These are phyloP conservation scores for Pelargonium citronellum DNA, from an alignment of 441 rosid species.

Conservation along the genomic window DNA sequence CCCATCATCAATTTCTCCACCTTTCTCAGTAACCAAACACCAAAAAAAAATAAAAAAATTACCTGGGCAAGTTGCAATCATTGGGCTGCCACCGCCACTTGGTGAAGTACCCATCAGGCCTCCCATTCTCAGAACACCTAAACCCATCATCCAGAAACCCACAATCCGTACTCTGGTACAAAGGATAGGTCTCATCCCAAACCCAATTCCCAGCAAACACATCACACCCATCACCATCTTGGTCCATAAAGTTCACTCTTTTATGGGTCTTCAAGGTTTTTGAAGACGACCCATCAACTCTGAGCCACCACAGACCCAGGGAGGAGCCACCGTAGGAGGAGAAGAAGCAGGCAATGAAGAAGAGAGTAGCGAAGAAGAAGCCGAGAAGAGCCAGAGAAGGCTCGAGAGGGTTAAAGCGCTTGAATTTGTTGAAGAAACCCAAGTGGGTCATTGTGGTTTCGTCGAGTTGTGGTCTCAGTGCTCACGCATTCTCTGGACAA, in stretches of 20 bases:
- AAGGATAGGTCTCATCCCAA: constrained; percentile 90
- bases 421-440: constrained; percentile 49
- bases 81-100: constrained; percentile 98
- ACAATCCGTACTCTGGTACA: constrained; percentile 81
- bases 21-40: constrained; percentile 14
- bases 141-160: constrained; percentile 69
- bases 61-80: constrained; percentile 84
- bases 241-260: constrained; percentile 49
- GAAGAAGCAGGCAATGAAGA: constrained; percentile 56
- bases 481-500: constrained; percentile 23
- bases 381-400: constrained; percentile 63
- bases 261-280: constrained; percentile 15
- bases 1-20: not conserved
- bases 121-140: constrained; percentile 74
- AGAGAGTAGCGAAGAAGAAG: constrained; percentile 52
- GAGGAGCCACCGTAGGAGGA: constrained; percentile 58
- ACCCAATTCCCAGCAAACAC: constrained; percentile 87
- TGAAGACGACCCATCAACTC: constrained; percentile 33
- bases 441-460: constrained; percentile 31
- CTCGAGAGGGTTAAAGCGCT: constrained; percentile 59
- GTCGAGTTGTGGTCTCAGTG: constrained; percentile 3
- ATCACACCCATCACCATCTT: constrained; percentile 52
- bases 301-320: constrained; percentile 37
- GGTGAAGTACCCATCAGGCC: constrained; percentile 78
- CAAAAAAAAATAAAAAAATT: not conserved